Conservation (phyloP, 2,329 filamentous ascomycete genomes). For the Sclerotinia spermophila region DNA sequence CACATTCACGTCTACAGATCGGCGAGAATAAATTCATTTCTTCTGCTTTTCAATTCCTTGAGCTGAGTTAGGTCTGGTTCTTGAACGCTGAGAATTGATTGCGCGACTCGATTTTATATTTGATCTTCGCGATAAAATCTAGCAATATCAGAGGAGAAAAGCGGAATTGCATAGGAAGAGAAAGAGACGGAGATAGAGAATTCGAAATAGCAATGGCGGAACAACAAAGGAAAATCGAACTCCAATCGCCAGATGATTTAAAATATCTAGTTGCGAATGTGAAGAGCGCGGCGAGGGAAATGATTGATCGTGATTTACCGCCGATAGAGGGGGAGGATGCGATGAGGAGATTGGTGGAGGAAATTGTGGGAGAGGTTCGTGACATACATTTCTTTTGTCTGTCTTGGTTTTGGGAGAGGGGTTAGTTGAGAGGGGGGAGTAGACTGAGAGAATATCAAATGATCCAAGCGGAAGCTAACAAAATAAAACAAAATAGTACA, state of each 20-base stretch:
- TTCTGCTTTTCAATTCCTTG: background rate
- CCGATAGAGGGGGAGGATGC: constrained; percentile 58
- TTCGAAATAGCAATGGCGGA: constrained; percentile 35
- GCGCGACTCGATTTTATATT: background rate
- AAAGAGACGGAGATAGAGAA: background rate
- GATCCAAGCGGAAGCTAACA: background rate
- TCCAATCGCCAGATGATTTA: constrained; percentile 72
- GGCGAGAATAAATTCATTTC: background rate
- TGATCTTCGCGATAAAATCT: background rate
- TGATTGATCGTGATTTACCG: constrained; percentile 66
- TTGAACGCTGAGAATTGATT: background rate
- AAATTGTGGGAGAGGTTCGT: constrained; percentile 55
- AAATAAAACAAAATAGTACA: constrained; percentile 47
- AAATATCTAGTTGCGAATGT: constrained; percentile 67
- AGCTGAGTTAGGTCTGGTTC: background rate
- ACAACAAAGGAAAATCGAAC: constrained; percentile 70
- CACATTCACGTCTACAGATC: background rate
- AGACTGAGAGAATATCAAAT: too few species aligned
- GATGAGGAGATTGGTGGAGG: constrained; percentile 55
- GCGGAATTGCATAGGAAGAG: too few species aligned
- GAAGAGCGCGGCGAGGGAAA: constrained; percentile 62
- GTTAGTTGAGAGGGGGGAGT: too few species aligned
- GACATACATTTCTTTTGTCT: background rate
- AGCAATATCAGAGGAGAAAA: background rate
- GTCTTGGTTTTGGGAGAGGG: background rate